Base-by-base conservation (phyloP, 768 basidiomycete species). In the Amanita inopinata region DNA sequence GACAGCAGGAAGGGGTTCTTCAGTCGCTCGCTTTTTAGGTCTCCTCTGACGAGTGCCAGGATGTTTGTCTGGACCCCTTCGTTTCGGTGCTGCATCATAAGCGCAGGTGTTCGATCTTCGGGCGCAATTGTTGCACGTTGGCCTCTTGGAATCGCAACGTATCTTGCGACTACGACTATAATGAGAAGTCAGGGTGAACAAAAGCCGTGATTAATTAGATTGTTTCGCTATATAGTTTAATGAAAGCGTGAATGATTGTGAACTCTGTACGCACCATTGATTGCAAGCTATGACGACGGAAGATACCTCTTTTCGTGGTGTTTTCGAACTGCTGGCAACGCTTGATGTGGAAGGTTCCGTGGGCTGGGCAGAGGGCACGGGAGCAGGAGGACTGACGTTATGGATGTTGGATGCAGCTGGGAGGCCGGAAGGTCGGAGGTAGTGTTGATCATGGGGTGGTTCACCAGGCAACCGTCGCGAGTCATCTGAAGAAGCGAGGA, bases 61-160 rank as follows among this genome's bases (percentile, higher is more conserved):
- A 54, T 76, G 76, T 64, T 86, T 88, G 71, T 89, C 86, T 49
- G 86, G 86, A 2, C 87, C 87, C 48, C 86, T 73, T 47, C 87
- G 78, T 62, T 83, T 86, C 52, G 85, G 85, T 43, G 73, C 80
- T 20, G 75, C 65, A 57, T 89, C 86, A 61, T 88, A 89, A 62
- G 80, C 71, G 61, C 86, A 89, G 42, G 71, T 69, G 60, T 85
- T 84, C 51, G 74, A 75, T 55, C 86, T 70, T 56, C 84, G 79
- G 61, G 73, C 68, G 61, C 86, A 88, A 63, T 89, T 89, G 67
- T 80, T 75, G 67, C 86, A 89, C 43, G 71, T 68, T 50, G 86
- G 86, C 56, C 85, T 70, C 24, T 77, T 82, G 45, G 85, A 88
- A 60, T 88, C 86, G 67, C 86, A 89, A 46, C 81, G 78, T 53